Evolutionary conservation across 164 flowering plant genomes (phyloP), one percentile per base, ranked within the genome.

Genomic region (Pachysandra terminalis): DNA sequence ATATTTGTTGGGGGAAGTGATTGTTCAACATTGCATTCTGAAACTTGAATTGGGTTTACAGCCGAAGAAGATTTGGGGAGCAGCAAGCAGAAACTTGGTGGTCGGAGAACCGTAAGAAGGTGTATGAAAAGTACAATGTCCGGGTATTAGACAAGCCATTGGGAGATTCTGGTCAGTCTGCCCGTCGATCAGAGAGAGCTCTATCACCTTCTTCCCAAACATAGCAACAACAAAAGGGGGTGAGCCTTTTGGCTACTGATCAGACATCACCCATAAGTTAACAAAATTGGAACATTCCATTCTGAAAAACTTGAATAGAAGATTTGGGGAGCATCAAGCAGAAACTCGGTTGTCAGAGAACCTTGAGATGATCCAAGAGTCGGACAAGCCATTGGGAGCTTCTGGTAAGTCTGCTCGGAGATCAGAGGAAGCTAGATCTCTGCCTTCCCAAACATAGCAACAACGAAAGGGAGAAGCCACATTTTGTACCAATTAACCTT

Each of bases 261-360:
- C n/a, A n/a, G n/a, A n/a, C n/a, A n/a, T n/a, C n/a, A n/a, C n/a
- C n/a, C n/a, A n/a, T n/a, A n/a, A n/a, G n/a, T n/a, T n/a, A n/a
- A n/a, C n/a, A n/a, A n/a, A n/a, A n/a, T n/a, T n/a, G n/a, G n/a
- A n/a, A n/a, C 9, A 13, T 45, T 62, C 3, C 37, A 32, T 32
- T 32, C 7, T 32, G 37, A 32, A 32, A 32, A 3, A 32, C 7
- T 32, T 32, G 7, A 32, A 3, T 32, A 83, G 89, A 75, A 85
- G 88, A 82, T 88, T 88, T 66, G 86, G 85, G 26, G 90, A 88
- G 75, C 86, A 85, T 64, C 90, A 88, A 62, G 90, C 90, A 6
- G 88, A 85, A 71, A 78, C 80, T 48, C 86, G 93, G 90, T 88
- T 90, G 93, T 82, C 87, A 12, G 90, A 86, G 75, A 88, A 88